Base-by-base conservation (phyloP, 2,329 filamentous ascomycete species). In the Acephala macrosclerotiorum region DNA sequence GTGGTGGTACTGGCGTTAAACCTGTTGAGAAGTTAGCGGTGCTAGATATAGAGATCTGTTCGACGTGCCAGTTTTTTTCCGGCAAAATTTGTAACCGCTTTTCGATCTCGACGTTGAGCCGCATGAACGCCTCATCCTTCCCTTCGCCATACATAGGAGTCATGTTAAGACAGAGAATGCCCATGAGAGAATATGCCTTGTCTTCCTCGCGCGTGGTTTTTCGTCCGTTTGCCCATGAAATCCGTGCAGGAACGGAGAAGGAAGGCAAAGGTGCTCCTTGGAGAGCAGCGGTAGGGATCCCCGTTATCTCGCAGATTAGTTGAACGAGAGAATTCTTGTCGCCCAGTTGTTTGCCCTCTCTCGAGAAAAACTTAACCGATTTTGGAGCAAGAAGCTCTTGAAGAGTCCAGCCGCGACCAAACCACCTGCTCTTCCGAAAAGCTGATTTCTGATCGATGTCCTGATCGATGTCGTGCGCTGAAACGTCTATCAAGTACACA, bases 121-220 rank as follows among this genome's bases (percentile, higher is more conserved):
- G 70, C 0, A 49, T 18, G 18, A 80, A 78, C 0, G 79, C 76
- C 0, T 72, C 73, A 1, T 70, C 70, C 0, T 42, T 61, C 51
- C 78, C 77, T 56, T 80, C 77, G 1, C 81, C 80, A 58, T 83
- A 84, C 0, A 83, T 58, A 5, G 82, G 68, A 0, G 80, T 76
- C 77, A 84, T 81, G 40, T 80, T 77, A 25, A 84, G 74, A 0
- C 74, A 73, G 29, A 84, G 83, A 0, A 83, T 74, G 0, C 81
- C 81, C 2, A 83, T 65, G 0, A 84, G 71, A 11, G 76, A 81
- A 49, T 83, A 84, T 0, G 80, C 80, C 18, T 74, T 74, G 42
- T 83, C 82, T 61, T 84, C 81, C 0, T 61, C 4, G 4, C 77
- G 65, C 0, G 71, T 75, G 0, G 80, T 81, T 2, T 72, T 33